Evolutionary conservation across 2,329 filamentous ascomycete genomes (phyloP), one percentile per base, ranked within the genome.

Genomic region (Claviceps sp.): DNA sequence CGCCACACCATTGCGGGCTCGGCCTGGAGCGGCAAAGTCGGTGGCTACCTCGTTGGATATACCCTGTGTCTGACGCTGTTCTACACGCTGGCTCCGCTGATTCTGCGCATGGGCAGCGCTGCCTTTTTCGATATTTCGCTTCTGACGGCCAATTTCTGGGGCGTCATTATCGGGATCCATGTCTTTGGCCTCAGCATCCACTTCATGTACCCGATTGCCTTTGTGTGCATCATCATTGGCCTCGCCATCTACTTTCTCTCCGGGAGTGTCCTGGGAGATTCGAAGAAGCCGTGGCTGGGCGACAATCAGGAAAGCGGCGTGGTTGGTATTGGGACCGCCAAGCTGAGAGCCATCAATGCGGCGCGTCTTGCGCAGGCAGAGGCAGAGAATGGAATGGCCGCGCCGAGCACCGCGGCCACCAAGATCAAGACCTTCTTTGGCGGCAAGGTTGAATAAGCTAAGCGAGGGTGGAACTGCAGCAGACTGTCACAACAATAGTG

Each of bases 41-140:
- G 77, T 40, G 89, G 89, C 19, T 97, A 94, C 66, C 73, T 97
- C 40, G 75, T 84, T n/a, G 93, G 91, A 1, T 98, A 91, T 69
- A 97, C 93, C 0, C 69, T 96, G 17, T 82, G 84, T 54, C 76
- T 98, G 22, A 74, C 78, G 51, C 70, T 93, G 54, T 98, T 98
- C 71, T 98, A 98, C 73, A 82, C 83, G 7, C 74, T 93, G 3
- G 89, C 87, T 0, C 93, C 93, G 0, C 71, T 97, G 51, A 77
- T 98, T 56, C 84, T 97, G 69, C 87, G 93, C 58, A 85, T 97
- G 72, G 86, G 86, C 30, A 87, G 81, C 16, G 93, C 93, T 2
- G 91, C 90, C 19, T 96, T 98, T 71, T 94, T 96, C 74, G 95
- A 98, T 69, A 95, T 97, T 62, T 91, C 86, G 7, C 74, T 98